phyloP scores from a whole-genome alignment of 2,329 filamentous ascomycete species.

The Beauveria sp. region DNA sequence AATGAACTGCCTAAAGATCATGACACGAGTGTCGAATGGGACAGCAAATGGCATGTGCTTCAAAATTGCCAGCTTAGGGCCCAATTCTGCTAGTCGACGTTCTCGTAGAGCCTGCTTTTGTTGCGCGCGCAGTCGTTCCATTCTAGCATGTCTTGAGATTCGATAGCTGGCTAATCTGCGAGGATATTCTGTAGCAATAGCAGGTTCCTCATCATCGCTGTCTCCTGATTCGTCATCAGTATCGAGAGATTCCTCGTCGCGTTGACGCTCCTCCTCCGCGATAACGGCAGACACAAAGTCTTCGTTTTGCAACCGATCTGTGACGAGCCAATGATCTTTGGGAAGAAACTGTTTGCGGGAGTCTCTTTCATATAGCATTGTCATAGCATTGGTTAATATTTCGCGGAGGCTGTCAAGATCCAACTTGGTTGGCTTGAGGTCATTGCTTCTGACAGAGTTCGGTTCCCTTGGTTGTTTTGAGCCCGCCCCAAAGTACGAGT shows the following conservation, averaged over 20 bases:
- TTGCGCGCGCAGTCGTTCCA: conserved; percentile 56
- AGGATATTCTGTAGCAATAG: conserved; percentile 19
- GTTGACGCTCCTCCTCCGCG: conserved; percentile 74
- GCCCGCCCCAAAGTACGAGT: conserved; percentile 21
- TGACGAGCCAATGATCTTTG: conserved; percentile 90
- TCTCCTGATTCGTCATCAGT: conserved; percentile 28
- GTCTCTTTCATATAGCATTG: conserved; percentile 88
- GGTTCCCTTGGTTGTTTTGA: conserved; percentile 1
- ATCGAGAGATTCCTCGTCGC: conserved; percentile 38
- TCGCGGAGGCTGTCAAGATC: conserved; percentile 71
- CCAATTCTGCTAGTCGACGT: conserved; percentile 68
- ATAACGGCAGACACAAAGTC: conserved; percentile 83
- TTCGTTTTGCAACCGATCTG: conserved; percentile 75
- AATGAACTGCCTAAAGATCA: conserved; percentile 93
- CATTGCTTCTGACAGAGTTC: background rate
- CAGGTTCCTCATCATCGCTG: conserved; percentile 23
- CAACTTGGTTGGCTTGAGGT: conserved; percentile 31
- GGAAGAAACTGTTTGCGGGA: conserved; percentile 81
- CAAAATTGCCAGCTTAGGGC: conserved; percentile 80
- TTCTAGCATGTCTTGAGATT: conserved; percentile 53
- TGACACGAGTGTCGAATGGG: conserved; percentile 82
- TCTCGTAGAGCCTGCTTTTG: conserved; percentile 61
- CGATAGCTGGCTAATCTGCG: conserved; percentile 45
- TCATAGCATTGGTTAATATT: conserved; percentile 71
- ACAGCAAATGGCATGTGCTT: conserved; percentile 97